Conservation (phyloP, 768 basidiomycete species). For the Mycena indigotica region DNA sequence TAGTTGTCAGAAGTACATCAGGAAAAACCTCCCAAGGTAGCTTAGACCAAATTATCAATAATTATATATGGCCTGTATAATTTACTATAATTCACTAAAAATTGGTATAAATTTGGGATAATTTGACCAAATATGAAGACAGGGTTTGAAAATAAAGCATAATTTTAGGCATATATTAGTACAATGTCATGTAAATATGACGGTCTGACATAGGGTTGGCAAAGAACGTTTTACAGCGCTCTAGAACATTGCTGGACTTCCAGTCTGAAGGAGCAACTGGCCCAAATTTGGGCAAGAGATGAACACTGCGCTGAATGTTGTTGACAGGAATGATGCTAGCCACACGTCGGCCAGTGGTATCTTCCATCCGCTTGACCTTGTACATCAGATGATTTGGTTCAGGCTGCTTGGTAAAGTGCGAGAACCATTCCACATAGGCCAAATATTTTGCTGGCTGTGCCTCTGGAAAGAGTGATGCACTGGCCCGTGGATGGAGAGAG, state of each 20-base stretch:
- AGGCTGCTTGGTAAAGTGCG: conserved; percentile 15
- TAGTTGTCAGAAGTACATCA: too few species aligned
- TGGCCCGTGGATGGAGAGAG: conserved; percentile 18
- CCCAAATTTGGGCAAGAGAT: conserved; percentile 21
- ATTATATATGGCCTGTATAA: too few species aligned
- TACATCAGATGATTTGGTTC: conserved; percentile 25
- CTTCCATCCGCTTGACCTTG: conserved; percentile 14
- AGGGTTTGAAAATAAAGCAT: not conserved
- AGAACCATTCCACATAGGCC: conserved; percentile 33
- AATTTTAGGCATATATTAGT: not conserved
- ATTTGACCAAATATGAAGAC: too few species aligned
- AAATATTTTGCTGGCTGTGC: conserved; percentile 18
- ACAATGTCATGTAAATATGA: conserved; percentile 2
- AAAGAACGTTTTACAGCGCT: not conserved
- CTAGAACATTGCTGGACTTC: conserved; percentile 6
- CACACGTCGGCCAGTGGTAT: conserved; percentile 9
- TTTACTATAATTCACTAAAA: too few species aligned
- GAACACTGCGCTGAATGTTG: conserved; percentile 31
- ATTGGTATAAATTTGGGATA: too few species aligned
- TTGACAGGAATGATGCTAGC: conserved; percentile 31
- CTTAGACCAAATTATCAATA: too few species aligned
- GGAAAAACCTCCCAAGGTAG: too few species aligned
- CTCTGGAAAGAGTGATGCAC: conserved; percentile 11
- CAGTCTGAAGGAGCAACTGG: conserved; percentile 1
- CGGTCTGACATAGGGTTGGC: conserved; percentile 2